Evolutionary conservation across 2,329 filamentous ascomycete genomes (phyloP), one percentile per base, ranked within the genome.

Genomic region (Basipetospora sp.): DNA sequence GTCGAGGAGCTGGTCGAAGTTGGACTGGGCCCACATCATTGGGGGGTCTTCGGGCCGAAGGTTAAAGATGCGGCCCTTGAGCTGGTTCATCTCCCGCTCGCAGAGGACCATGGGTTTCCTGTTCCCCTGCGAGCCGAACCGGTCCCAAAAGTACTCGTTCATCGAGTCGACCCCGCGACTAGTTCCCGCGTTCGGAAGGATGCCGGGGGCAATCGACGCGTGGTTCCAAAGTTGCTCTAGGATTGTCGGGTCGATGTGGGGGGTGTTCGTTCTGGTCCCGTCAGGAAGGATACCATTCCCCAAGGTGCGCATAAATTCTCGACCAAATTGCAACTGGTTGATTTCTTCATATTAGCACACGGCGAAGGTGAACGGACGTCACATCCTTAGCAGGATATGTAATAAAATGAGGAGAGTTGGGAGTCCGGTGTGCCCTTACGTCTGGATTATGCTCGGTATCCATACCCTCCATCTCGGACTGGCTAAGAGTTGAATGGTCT

Each of bases 361-460:
- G n/a, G n/a, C n/a, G n/a, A n/a, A n/a, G n/a, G n/a, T n/a, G n/a
- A n/a, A n/a, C n/a, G n/a, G n/a, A n/a, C n/a, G n/a, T n/a, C n/a
- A n/a, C n/a, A n/a, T n/a, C n/a, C n/a, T n/a, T n/a, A n/a, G n/a
- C n/a, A n/a, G n/a, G n/a, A n/a, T n/a, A n/a, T n/a, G n/a, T n/a
- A n/a, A n/a, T n/a, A n/a, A n/a, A n/a, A n/a, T n/a, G n/a, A n/a
- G n/a, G n/a, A n/a, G n/a, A n/a, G n/a, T n/a, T n/a, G n/a, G n/a
- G n/a, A n/a, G n/a, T n/a, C n/a, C n/a, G n/a, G n/a, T n/a, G n/a
- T n/a, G n/a, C n/a, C n/a, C n/a, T n/a, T n/a, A n/a, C 19, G 22
- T 39, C 31, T 16, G 37, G 31, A 18, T 39, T 34, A 32, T 34
- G 37, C 37, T 39, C 37, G 13, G 37, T 34, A 17, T 34, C 31